Evolutionary conservation across 768 basidiomycete genomes (phyloP).

Genomic region (Dictyophora rubrovolvata): DNA sequence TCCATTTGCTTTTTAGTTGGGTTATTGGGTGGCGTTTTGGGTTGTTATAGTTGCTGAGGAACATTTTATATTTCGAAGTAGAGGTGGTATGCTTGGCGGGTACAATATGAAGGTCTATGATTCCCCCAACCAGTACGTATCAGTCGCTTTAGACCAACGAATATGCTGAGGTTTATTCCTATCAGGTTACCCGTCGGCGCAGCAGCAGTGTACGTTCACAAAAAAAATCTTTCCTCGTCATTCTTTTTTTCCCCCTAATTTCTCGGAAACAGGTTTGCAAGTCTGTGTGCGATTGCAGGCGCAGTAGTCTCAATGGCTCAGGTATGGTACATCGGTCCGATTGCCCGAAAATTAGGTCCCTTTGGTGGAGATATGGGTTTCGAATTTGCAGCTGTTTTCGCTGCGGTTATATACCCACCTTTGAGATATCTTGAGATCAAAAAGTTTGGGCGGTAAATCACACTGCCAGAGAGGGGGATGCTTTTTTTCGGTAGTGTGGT

Average conservation of each 20-base stretch:
- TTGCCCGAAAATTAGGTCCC: conserved; percentile 32
- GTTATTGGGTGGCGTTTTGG: conserved; percentile 40
- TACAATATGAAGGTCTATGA: conserved; percentile 45
- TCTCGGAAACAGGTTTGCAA: conserved; percentile 21
- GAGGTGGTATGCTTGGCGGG: conserved; percentile 32
- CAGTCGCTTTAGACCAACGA: neutral
- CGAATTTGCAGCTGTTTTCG: conserved; percentile 38
- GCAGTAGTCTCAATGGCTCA: conserved; percentile 46
- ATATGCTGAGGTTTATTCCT: neutral
- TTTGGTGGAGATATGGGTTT: conserved; percentile 46
- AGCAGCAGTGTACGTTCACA: conserved; percentile 28
- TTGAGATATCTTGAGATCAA: conserved; percentile 39
- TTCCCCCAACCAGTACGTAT: conserved; percentile 24
- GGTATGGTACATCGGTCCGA: conserved; percentile 42
- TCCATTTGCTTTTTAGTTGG: conserved; percentile 28
- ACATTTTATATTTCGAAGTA: conserved; percentile 36
- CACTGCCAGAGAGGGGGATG: neutral
- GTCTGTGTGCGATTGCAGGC: conserved; percentile 35
- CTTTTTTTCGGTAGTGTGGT: neutral
- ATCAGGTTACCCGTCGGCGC: conserved; percentile 36
- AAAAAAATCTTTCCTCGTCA: neutral
- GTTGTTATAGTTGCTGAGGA: conserved; percentile 36
- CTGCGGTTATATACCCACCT: conserved; percentile 37
- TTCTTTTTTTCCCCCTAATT: neutral
- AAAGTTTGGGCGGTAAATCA: conserved; percentile 13